phyloP scores from a whole-genome alignment of 176 grass and related monocot species.

The Secale cereale region DNA sequence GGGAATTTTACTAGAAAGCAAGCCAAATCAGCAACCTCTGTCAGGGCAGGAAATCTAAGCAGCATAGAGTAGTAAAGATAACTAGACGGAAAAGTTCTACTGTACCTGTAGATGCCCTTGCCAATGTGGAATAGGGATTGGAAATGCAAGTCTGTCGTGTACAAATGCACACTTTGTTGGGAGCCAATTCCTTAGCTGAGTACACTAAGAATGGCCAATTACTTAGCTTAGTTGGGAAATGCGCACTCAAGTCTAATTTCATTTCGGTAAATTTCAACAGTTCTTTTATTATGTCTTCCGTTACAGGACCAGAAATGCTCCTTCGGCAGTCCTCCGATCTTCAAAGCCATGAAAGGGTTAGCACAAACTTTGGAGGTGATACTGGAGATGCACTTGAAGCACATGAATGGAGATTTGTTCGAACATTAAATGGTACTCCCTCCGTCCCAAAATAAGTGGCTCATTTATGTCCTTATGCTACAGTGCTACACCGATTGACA shows the following conservation, averaged over 20 bases:
- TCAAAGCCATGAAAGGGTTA: constrained; percentile 38
- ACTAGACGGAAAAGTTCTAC: not conserved
- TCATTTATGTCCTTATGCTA: constrained; percentile 21
- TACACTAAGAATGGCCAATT: not conserved
- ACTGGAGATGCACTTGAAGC: constrained; percentile 76
- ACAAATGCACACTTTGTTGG: not conserved
- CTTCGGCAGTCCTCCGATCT: constrained; percentile 67
- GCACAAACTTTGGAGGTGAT: constrained; percentile 58
- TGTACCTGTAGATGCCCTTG: not conserved
- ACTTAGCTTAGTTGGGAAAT: too few species aligned
- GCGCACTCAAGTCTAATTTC: not conserved
- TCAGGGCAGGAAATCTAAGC: too few species aligned
- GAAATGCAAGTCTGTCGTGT: not conserved
- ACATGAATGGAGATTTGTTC: constrained; percentile 91
- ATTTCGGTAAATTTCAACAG: not conserved
- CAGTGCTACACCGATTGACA: not conserved
- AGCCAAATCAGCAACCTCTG: too few species aligned
- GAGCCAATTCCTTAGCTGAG: not conserved
- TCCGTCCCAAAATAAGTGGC: too few species aligned
- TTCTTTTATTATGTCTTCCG: constrained; percentile 2
- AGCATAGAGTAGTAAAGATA: not conserved
- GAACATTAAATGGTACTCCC: constrained; percentile 56
- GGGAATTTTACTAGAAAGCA: too few species aligned
- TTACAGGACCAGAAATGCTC: constrained; percentile 89
- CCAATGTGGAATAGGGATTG: not conserved